Evolutionary conservation across 352 stramenopile species (phyloP), one percentile per base, ranked within the genome.

Genomic region (Pythium rishiriense): DNA sequence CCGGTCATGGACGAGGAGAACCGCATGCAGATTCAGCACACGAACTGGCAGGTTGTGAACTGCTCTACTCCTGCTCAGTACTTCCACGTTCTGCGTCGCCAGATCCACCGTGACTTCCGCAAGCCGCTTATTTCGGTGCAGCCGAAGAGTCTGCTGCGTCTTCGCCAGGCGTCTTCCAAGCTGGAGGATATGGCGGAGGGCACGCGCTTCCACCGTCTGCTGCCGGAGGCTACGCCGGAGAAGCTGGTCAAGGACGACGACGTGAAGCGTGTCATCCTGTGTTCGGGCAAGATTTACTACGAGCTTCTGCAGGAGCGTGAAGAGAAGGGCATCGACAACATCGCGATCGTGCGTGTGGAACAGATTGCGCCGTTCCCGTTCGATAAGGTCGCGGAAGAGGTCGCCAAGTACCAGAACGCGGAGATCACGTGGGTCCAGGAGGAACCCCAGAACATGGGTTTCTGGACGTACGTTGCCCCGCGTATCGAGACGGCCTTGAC

Each of bases 371-470:
- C 98, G 31, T 99, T 99, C 76, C 94, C 98, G 49, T 99, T 99
- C 76, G 83, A 99, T 58, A 85, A 96, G 54, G 88, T 99, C 42
- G 97, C 97, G 11, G 75, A 93, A 17, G 90, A 87, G 60, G 84
- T 86, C 15, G 72, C 77, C 25, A 82, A 86, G 49, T 99, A 99
- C 74, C 73, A 84, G 22, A 99, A 99, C 68, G 97, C 97, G 17
- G 73, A 97, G 59, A 81, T 99, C 43, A 79, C 99, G 29, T 99
- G 94, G 93, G 87, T 94, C 14, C 98, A 99, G 73, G 97, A 99
- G 74, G 97, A 99, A 68, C 96, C 90, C n/a, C 98, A 98, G 76
- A 99, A 99, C 75, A 99, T 99, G 97, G 98, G 98, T 35, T 87
- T 91, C 25, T 99, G 97, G 76, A 83, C 78, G 21, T 99, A 97